These are phyloP conservation scores for Chrysopogon serrulatus DNA, from an alignment of 176 grass and related monocot genomes.

Conservation along the genomic window DNA sequence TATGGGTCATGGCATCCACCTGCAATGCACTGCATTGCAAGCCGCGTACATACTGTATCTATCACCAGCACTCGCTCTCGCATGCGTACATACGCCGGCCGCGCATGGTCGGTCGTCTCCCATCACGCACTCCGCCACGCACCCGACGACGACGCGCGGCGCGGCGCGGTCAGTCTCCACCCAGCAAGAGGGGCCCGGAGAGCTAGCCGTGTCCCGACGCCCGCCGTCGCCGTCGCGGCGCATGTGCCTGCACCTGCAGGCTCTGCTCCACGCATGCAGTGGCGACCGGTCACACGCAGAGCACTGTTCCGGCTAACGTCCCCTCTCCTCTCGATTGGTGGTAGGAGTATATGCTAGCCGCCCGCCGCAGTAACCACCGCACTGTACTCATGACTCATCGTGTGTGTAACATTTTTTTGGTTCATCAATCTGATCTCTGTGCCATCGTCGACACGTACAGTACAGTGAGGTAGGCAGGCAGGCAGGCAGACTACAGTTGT, in stretches of 20 bases:
- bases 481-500: not conserved
- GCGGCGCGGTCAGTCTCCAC: not conserved
- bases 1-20: not conserved
- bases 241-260: not conserved
- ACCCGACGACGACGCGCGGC: too few species aligned
- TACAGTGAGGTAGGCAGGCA: not conserved
- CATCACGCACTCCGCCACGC: too few species aligned
- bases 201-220: not conserved
- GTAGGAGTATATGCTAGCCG: too few species aligned
- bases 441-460: not conserved
- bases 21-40: not conserved
- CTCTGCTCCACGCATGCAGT: not conserved
- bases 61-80: not conserved
- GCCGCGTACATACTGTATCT: not conserved
- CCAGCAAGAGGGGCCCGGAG: too few species aligned
- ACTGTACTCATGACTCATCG: too few species aligned
- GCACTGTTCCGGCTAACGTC: not conserved
- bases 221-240: not conserved
- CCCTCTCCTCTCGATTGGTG: too few species aligned
- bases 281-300: not conserved
- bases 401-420: too few species aligned
- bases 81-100: not conserved
- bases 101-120: too few species aligned
- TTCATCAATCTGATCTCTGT: too few species aligned
- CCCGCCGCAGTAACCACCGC: too few species aligned